Evolutionary conservation across 345 rosid species (phyloP).

Genomic region (Rhizophora apiculata): DNA sequence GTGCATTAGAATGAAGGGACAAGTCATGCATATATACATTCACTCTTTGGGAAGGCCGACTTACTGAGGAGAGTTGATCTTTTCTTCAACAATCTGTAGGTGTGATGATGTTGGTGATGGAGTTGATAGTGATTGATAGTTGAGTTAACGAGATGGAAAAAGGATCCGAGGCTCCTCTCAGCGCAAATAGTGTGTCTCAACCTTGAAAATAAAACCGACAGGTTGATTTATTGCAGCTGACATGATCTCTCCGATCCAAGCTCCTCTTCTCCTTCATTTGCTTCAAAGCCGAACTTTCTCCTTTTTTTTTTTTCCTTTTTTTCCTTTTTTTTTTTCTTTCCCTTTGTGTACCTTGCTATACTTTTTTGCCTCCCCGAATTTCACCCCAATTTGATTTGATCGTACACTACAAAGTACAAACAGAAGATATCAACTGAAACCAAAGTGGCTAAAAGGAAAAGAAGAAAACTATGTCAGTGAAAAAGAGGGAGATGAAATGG

Average conservation of each 20-base stretch:
- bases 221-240: constrained; percentile 60
- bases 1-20: constrained; percentile 21
- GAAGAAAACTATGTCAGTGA: constrained; percentile 26
- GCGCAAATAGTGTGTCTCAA: constrained; percentile 46
- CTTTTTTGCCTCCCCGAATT: not conserved
- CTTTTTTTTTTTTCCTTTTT: not conserved
- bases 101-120: constrained; percentile 25
- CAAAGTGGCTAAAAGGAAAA: constrained; percentile 18
- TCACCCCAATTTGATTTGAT: constrained; percentile 8
- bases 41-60: constrained; percentile 27
- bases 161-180: constrained; percentile 97
- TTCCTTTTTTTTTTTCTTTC: not conserved
- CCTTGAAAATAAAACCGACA: constrained; percentile 39
- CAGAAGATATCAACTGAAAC: constrained; percentile 18
- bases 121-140: constrained; percentile 24
- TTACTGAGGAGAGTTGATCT: constrained; percentile 27
- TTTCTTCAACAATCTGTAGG: constrained; percentile 28
- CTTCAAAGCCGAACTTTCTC: constrained; percentile 19
- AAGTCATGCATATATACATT: constrained; percentile 35
- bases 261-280: constrained; percentile 46
- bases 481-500: constrained; percentile 41
- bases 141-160: constrained; percentile 50
- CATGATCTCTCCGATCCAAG: constrained; percentile 90
- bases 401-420: constrained; percentile 20
- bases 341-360: not conserved